Percentiles rank a stretch among this genome's conserved stretches.
Evolutionary conservation across 768 basidiomycete species (phyloP).

Genomic region (Calocera cornea): DNA sequence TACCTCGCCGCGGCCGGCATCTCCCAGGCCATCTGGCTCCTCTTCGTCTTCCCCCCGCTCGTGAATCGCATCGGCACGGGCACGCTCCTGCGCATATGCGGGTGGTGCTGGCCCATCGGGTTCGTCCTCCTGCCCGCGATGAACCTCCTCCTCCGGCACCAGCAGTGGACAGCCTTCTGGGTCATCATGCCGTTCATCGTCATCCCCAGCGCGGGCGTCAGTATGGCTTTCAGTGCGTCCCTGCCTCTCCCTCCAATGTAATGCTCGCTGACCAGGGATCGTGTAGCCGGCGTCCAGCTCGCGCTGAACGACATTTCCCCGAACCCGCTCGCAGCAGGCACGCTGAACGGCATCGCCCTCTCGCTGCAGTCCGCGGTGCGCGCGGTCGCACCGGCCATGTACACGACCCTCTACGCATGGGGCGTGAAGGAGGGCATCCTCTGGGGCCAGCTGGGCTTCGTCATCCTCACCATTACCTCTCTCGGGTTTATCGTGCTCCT

Average conservation of each 20-base stretch:
- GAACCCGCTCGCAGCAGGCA: conserved; percentile 1
- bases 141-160: conserved; percentile 1
- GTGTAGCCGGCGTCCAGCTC: conserved; percentile 6
- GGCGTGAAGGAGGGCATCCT: not conserved
- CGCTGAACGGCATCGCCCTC: conserved; percentile 8
- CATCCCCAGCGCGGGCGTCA: not conserved
- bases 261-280: not conserved
- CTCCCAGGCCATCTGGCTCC: conserved; percentile 22
- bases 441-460: not conserved
- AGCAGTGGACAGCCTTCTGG: not conserved
- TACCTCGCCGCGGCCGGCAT: conserved; percentile 28
- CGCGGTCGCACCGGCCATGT: not conserved
- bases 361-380: conserved; percentile 4
- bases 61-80: conserved; percentile 1
- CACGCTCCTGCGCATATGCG: not conserved
- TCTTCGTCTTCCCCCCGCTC: conserved; percentile 9
- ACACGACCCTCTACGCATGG: not conserved
- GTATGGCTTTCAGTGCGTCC: not conserved
- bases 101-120: not conserved
- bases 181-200: not conserved
- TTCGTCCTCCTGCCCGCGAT: conserved; percentile 2
- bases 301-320: conserved; percentile 10
- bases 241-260: not conserved
- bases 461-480: not conserved
- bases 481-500: not conserved